Evolutionary conservation across 306 rosid species (phyloP), one percentile per base, ranked within the genome.

Genomic region (Cyamopsis tetragonoloba): DNA sequence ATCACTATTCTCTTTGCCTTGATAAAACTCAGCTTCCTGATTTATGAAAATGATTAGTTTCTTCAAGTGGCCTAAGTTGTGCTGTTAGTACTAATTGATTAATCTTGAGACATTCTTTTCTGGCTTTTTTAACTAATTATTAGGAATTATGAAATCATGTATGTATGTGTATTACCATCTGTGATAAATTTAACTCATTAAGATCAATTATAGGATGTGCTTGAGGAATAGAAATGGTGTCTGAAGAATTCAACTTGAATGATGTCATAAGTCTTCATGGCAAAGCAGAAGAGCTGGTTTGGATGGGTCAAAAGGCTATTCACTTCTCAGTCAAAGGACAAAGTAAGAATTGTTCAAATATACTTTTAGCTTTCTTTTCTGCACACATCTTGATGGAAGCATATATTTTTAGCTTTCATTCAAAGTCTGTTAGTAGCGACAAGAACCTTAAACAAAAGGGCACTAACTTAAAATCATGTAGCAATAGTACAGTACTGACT

Each of bases 261-360:
- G 85, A 49, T 42, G 71, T 59, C 66, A 58, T 48, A 62, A 66
- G 42, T 77, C 44, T 46, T 46, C 73, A 91, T 91, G 98, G 85
- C 77, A 57, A 88, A 83, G 79, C 73, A 48, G 68, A 82, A 72
- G 66, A 62, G 88, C 81, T 89, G 90, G 96, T 73, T 91, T 77
- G 86, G 86, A 48, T 91, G 98, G 95, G 78, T 83, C 65, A 83
- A 74, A 78, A 82, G 76, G 70, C 50, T 89, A 50, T 79, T 82
- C 55, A 51, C 62, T 72, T 84, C 86, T 53, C 80, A 77, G 38
- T 69, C 84, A 66, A 87, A 80, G 62, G 50, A 74, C 50, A 80
- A 79, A 75, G 83, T 83, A 62, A 69, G 80, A 63, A 57, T 61
- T 68, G 59, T 68, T 27, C 56, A 60, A 73, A 24, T 7, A n/a